Base-by-base conservation (phyloP, 2,329 filamentous ascomycete genomes). In the Mollisiaceae sp. region DNA sequence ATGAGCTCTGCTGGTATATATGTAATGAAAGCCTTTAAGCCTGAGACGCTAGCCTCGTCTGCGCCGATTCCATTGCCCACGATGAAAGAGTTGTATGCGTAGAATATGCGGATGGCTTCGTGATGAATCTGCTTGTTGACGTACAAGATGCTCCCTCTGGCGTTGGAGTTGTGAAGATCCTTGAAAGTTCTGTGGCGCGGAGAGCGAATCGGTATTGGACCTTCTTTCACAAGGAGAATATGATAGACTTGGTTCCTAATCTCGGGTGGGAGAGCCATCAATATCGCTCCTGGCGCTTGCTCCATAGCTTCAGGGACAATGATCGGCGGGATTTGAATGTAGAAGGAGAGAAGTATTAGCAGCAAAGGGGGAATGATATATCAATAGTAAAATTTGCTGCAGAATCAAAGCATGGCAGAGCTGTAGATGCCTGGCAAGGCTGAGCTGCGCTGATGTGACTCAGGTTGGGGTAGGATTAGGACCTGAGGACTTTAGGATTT, bases 21-120 rank as follows among this genome's bases (percentile, higher is more conserved):
- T 38, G 2, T 57, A 4, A 39, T 22, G n/a, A 57, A 57, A 38
- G 55, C 55, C n/a, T 39, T 57, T 14, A 57, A 20, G 22, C 32
- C 55, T 39, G n/a, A 4, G 18, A 57, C 14, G 14, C 36, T 57
- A 41, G 55, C 20, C n/a, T 57, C 32, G 35, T 39, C 12, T 57
- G 2, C 36, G 4, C 11, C 32, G 18, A 9, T 57, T 3, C 55
- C 55, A 22, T 57, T 57, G n/a, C 55, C 55, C 8, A 57, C 36
- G 5, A 57, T 11, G 35, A 57, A 57, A 20, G 35, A 39, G 18
- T 38, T 57, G 55, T 24, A 27, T 18, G 9, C 8, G 20, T 20
- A 57, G n/a, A 57, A 57, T 22, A 57, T 57, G 9, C n/a, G 20
- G n/a, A 38, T 38, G 32, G 55, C 55, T 24, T 57, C 55, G 32